phyloP scores from a whole-genome alignment of 78 protist genomes.

The Andalucia godoyi region DNA sequence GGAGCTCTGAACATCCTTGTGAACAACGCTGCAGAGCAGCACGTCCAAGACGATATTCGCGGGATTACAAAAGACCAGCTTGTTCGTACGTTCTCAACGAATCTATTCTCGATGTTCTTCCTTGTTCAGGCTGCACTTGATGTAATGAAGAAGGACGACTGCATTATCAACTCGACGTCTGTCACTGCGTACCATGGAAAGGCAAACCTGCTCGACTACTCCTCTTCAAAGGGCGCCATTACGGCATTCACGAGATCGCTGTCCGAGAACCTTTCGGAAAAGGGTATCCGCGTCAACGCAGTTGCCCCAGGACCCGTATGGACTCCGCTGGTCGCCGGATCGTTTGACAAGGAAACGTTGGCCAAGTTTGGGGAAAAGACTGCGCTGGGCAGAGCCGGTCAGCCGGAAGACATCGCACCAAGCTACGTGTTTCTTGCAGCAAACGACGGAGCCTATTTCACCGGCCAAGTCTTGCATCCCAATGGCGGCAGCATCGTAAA shows the following conservation, averaged over 20 bases:
- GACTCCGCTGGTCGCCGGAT: constrained; percentile 34
- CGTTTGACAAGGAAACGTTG: background rate
- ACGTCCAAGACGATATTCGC: background rate
- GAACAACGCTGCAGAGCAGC: constrained; percentile 16
- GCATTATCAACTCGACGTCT: constrained; percentile 11
- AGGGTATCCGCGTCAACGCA: constrained; percentile 28
- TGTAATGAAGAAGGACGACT: constrained; percentile 1
- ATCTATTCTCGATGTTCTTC: constrained; percentile 1
- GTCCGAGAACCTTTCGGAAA: constrained; percentile 17
- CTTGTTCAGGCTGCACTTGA: background rate
- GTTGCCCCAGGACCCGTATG: constrained; percentile 44
- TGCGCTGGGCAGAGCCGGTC: constrained; percentile 8
- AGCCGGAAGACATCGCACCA: constrained; percentile 22
- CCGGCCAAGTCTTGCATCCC: constrained; percentile 16
- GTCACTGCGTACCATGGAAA: constrained; percentile 11
- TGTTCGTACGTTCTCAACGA: constrained; percentile 15
- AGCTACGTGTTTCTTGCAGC: constrained; percentile 17
- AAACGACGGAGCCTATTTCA: constrained; percentile 6
- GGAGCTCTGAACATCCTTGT: constrained; percentile 11
- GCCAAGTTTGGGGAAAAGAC: no score
- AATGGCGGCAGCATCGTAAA: constrained; percentile 10
- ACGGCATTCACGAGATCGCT: constrained; percentile 22
- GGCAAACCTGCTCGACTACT: constrained; percentile 13
- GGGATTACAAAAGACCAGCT: background rate
- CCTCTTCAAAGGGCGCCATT: constrained; percentile 40